phyloP scores from a whole-genome alignment of 2,329 filamentous ascomycete species.

The Fusarium armeniacum region DNA sequence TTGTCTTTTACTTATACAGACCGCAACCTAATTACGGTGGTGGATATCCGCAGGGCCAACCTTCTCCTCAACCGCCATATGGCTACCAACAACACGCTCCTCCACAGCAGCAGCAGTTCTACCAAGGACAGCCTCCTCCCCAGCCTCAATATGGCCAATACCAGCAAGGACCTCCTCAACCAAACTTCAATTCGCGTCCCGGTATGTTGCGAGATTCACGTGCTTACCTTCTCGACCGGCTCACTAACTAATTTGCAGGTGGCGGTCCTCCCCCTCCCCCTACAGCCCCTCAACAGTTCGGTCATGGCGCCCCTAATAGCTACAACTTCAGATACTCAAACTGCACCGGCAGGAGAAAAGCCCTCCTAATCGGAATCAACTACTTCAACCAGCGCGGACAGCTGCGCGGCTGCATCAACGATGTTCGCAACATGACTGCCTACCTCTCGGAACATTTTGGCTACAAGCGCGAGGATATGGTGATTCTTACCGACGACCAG shows the following conservation, averaged over 20 bases:
- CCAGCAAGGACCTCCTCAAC: slow-evolving; percentile 56
- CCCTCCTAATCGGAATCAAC: slow-evolving; percentile 93
- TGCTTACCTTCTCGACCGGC: slow-evolving; percentile 4
- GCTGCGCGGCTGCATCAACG: slow-evolving; percentile 94
- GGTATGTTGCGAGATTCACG: slow-evolving; percentile 54
- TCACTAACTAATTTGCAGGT: slow-evolving; percentile 48
- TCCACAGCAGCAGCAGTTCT: slow-evolving; percentile 62
- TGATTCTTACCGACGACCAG: slow-evolving; percentile 94
- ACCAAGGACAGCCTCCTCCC: slow-evolving; percentile 53
- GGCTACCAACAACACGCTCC: slow-evolving; percentile 59
- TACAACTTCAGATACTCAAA: slow-evolving; percentile 93
- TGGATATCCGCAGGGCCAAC: slow-evolving; percentile 61
- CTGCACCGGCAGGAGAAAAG: slow-evolving; percentile 90
- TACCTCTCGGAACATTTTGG: slow-evolving; percentile 91
- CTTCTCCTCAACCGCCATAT: slow-evolving; percentile 64
- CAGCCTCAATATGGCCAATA: slow-evolving; percentile 55
- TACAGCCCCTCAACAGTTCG: slow-evolving; percentile 77
- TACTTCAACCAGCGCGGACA: slow-evolving; percentile 95
- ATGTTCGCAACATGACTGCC: slow-evolving; percentile 95
- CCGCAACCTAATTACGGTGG: slow-evolving; percentile 63
- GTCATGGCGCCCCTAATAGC: slow-evolving; percentile 81
- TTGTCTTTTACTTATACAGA: slow-evolving; percentile 48
- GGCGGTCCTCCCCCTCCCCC: slow-evolving; percentile 75
- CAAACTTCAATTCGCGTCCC: slow-evolving; percentile 64
- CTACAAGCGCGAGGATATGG: slow-evolving; percentile 97